phyloP scores from a whole-genome alignment of 352 stramenopile genomes.

The Thraustochytrium striatum region DNA sequence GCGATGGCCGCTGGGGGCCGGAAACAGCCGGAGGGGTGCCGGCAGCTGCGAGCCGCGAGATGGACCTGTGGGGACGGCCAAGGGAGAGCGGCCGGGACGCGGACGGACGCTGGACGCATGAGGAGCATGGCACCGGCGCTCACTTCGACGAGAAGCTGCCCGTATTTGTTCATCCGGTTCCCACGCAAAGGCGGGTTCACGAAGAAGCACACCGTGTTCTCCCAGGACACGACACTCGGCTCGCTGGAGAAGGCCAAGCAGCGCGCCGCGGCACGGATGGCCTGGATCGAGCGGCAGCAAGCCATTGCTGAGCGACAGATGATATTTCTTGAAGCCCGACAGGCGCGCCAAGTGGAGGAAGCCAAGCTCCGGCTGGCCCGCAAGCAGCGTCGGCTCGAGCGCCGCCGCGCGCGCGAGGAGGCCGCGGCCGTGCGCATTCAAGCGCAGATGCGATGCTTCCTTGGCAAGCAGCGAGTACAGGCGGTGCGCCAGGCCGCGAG shows the following conservation, averaged over 20 bases:
- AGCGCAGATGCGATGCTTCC: background rate
- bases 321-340: background rate
- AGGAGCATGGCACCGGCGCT: background rate
- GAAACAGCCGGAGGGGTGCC: background rate
- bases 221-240: background rate
- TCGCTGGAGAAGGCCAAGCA: background rate
- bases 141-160: background rate
- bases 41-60: background rate
- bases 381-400: background rate
- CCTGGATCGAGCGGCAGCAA: background rate
- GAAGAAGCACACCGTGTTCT: background rate
- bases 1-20: background rate
- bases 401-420: background rate
- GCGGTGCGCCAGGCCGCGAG: too few relatives aligned
- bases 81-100: background rate
- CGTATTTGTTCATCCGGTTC: background rate
- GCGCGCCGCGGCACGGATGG: background rate
- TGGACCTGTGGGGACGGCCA: background rate
- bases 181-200: background rate
- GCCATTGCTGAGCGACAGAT: background rate
- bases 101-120: background rate
- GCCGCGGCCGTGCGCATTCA: background rate
- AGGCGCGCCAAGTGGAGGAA: background rate
- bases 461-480: too few relatives aligned
- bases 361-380: background rate